A percentile compares a stretch with the other conserved stretches of the same genome.
These are phyloP conservation scores for Penicillium coffeae DNA, from an alignment of 495 filamentous ascomycete species.

Conservation along the genomic window DNA sequence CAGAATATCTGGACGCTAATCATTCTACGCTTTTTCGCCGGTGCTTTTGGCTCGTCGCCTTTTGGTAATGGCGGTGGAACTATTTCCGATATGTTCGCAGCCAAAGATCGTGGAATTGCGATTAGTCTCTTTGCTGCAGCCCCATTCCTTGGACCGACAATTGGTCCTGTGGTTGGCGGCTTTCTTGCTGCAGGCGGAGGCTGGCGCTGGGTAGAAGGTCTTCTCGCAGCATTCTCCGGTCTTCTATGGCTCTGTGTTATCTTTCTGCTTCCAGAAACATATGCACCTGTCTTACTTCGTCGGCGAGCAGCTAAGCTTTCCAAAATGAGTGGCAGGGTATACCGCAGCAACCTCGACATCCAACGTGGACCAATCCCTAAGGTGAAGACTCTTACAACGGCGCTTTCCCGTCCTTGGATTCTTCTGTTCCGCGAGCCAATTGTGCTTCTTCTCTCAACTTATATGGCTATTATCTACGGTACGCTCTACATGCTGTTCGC, in stretches of 20 bases:
- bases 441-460: slow-evolving; percentile 56
- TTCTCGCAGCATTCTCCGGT: slow-evolving; percentile 42
- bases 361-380: slow-evolving; percentile 26
- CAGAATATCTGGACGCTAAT: slow-evolving; percentile 59
- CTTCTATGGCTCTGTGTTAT: slow-evolving; percentile 45
- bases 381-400: slow-evolving; percentile 28
- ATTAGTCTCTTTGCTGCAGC: slow-evolving; percentile 56
- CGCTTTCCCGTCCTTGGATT: slow-evolving; percentile 40
- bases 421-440: slow-evolving; percentile 49
- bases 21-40: slow-evolving; percentile 69
- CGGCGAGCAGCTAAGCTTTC: slow-evolving; percentile 47
- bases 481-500: slow-evolving; percentile 78
- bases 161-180: slow-evolving; percentile 50
- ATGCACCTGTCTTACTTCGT: slow-evolving; percentile 49
- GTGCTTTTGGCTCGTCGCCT: slow-evolving; percentile 65
- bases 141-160: slow-evolving; percentile 50
- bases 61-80: slow-evolving; percentile 68
- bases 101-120: slow-evolving; percentile 57
- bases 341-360: slow-evolving; percentile 39
- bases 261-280: slow-evolving; percentile 52
- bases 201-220: slow-evolving; percentile 62
- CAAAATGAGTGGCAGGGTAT: slow-evolving; percentile 49
- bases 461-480: slow-evolving; percentile 68
- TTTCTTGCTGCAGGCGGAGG: slow-evolving; percentile 52
- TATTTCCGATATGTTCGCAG: slow-evolving; percentile 65